These are phyloP conservation scores for Agastache rugosa DNA, from an alignment of 257 asterid genomes.

Conservation along the genomic window DNA sequence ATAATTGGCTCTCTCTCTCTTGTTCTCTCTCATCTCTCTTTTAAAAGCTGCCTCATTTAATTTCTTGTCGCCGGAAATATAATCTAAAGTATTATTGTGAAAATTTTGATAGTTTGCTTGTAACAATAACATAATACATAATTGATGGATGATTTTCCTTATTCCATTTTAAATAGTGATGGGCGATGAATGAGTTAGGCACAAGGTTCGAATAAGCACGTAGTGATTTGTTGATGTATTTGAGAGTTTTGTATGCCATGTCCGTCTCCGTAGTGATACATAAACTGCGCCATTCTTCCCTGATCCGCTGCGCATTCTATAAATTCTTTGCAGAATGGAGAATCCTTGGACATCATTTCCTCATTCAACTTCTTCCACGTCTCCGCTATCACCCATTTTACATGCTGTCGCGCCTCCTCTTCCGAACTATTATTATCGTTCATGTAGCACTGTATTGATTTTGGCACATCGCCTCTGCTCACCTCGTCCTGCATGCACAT, in stretches of 20 bases:
- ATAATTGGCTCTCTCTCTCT: too few species aligned
- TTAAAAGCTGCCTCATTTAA: too few species aligned
- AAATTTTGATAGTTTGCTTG: too few species aligned
- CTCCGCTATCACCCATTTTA: conserved; percentile 26
- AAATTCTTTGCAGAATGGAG: conserved; percentile 38
- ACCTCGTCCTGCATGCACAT: conserved; percentile 35
- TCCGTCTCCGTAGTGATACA: conserved; percentile 69
- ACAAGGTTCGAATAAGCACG: too few species aligned
- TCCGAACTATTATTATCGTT: conserved; percentile 40
- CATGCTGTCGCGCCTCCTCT: conserved; percentile 38
- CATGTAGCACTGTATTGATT: conserved; percentile 57
- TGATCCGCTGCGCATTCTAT: conserved; percentile 36
- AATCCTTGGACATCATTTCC: neutral
- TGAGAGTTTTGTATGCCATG: conserved; percentile 38
- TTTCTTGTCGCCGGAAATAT: too few species aligned
- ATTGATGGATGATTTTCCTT: too few species aligned
- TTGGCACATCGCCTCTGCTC: conserved; percentile 49
- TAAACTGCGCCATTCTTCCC: conserved; percentile 56
- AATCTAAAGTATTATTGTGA: too few species aligned
- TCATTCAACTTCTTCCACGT: conserved; percentile 50
- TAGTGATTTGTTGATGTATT: too few species aligned
- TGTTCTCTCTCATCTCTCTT: too few species aligned
- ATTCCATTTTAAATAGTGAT: too few species aligned
- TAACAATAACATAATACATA: too few species aligned
- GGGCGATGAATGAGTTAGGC: too few species aligned